These are phyloP conservation scores for Debaryomyces nepalensis DNA, from an alignment of 1,139 yeast species.

Conservation along the genomic window DNA sequence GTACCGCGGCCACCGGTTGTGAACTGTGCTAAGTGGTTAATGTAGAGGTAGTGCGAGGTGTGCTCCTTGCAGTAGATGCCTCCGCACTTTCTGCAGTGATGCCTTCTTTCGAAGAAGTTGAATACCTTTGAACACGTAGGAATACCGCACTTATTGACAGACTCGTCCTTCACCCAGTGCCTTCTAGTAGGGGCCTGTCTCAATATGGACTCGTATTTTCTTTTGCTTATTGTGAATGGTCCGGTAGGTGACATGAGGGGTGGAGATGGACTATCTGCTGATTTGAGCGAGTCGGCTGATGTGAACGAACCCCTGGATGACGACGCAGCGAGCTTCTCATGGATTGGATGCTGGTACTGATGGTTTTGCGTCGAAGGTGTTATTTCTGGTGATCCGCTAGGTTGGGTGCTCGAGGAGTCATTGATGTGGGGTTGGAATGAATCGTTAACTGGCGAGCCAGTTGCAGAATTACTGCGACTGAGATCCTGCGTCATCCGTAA, in stretches of 20 bases:
- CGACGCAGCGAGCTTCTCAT: not conserved
- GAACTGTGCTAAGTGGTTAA: constrained; percentile 73
- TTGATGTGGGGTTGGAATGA: not conserved
- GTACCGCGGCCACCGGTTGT: constrained; percentile 77
- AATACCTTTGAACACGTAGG: constrained; percentile 61
- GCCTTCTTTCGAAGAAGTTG: constrained; percentile 83
- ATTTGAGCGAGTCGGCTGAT: constrained; percentile 45
- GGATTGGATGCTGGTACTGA: constrained; percentile 11
- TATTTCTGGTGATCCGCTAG: constrained; percentile 11
- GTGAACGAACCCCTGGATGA: constrained; percentile 34
- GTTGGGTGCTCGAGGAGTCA: not conserved
- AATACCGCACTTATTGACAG: constrained; percentile 65
- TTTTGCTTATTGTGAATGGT: constrained; percentile 17
- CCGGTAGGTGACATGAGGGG: constrained; percentile 19
- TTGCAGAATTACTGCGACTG: constrained; percentile 12
- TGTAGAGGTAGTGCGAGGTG: constrained; percentile 56
- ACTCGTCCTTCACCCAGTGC: constrained; percentile 82
- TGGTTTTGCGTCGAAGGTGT: constrained; percentile 1
- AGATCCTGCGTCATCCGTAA: constrained; percentile 53
- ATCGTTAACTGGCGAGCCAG: constrained; percentile 2
- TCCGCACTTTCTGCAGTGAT: constrained; percentile 94
- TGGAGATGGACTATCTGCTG: constrained; percentile 31
- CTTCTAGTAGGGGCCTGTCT: constrained; percentile 58
- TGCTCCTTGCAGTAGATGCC: constrained; percentile 83
- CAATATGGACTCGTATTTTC: constrained; percentile 35